Evolutionary conservation across 202 grass and related monocot genomes (phyloP), one percentile per base, ranked within the genome.

Genomic region (Saccharum hybrid): DNA sequence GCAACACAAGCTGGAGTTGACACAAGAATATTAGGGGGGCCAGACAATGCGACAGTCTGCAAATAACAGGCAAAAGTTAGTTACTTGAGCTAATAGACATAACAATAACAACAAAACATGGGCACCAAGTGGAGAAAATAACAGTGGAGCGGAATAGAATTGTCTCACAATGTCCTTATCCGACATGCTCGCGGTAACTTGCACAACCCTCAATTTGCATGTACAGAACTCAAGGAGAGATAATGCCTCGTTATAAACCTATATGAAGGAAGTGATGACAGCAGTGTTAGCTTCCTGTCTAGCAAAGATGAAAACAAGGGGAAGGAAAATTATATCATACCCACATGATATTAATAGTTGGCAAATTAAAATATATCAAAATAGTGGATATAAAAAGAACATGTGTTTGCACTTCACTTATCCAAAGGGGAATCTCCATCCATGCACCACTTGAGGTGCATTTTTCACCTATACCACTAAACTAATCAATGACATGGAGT

Each of bases 1-100:
- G 92, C 92, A 88, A 98, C 92, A 78, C 90, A 98, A 93, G 90
- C 92, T 73, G 92, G 90, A 80, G 96, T 98, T 81, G 92, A 88
- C n/a, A 97, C 94, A 57, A 97, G 81, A 88, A 97, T 91, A 82
- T 94, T 94, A 72, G 94, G 90, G 68, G 92, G 85, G 0, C 68
- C 90, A 63, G 89, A 80, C 81, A 98, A 81, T 30, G 87, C 88
- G 77, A 84, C 75, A 57, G 78, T 87, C 96, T 98, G 89, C 73
- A 92, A 83, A 67, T 49, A 74, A 90, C 7, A 85, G 45, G 15
- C 19, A 60, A 81, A 46, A 41, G 10, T 41, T 62, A 83, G 76
- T 6, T 63, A 85, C 76, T 8, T 63, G 34, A 59, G 79, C 1
- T 38, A 72, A 67, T 31, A 81, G 54, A 82, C 42, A 76, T 31